Evolutionary conservation across 345 rosid genomes (phyloP), one percentile per base, ranked within the genome.

Genomic region (Carallia pectinifolia): DNA sequence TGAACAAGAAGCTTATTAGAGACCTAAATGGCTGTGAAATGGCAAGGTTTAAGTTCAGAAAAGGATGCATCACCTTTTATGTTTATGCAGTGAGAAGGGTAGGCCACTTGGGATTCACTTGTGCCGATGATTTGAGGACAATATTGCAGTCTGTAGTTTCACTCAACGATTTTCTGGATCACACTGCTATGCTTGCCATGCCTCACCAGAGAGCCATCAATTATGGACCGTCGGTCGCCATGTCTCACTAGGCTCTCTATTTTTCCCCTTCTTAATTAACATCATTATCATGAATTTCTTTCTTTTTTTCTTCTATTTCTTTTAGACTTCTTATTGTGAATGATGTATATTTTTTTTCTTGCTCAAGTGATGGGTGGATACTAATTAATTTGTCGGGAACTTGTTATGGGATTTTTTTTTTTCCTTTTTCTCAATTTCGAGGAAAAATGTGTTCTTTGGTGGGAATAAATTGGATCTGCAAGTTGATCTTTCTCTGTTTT

Each of bases 21-120:
- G 93, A 90, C 2, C 53, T 86, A 3, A 74, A 17, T 52, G 87
- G 89, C 5, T 86, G 81, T 69, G 99, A 95, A 83, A 84, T 95
- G 93, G 99, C 97, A 0, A 74, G 97, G 79, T 95, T 95, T 68
- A 95, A 95, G 76, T 92, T 95, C 80, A 76, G 99, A 50, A 95
- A 92, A 88, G 97, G 97, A 2, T 92, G 97, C 79, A 75, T 95
- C n/a, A 95, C 99, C n/a, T 95, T 95, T 64, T 95, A 92, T 60
- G 91, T 95, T 0, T 92, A 95, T 74, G 99, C 97, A 0, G 97
- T 89, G 65, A 81, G 94, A 64, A 67, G 81, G 8, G 66, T 58
- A 17, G 97, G 97, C 0, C 78, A 33, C 30, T 13, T 78, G 38
- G 96, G 96, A 0, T 95, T 95, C 54, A 73, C 83, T 40, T 82